Base-by-base conservation (phyloP, 768 basidiomycete genomes). In the Mycena floridula region DNA sequence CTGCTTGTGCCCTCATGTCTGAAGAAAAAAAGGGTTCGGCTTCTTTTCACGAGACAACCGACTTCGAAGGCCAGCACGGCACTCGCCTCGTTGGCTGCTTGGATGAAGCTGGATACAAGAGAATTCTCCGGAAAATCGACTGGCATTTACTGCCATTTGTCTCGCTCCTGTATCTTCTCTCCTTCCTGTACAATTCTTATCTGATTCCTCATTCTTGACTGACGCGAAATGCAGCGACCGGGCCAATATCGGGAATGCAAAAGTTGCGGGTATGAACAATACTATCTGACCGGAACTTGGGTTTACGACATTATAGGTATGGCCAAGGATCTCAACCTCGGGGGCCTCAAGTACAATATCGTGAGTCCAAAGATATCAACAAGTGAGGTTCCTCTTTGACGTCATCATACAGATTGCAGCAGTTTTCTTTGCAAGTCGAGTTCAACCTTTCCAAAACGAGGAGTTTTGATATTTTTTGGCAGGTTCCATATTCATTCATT, bases 141-240 rank as follows among this genome's bases (percentile, higher is more conserved):
- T 54, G 58, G 47, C 69, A 73, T 47, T 50, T 74, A 20, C 50
- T 75, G 39, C 70, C 72, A 6, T 61, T 73, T 39, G 63, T 73
- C 27, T 70, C 69, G 5, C 45, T 72, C 27, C 53, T 75, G 9
- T 73, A 72, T 45, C 57, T 74, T 30, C 59, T 72, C 40, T 73
- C 70, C 6, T 74, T 73, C 52, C 53, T 74, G 68, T 73, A n/a
- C n/a, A n/a, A n/a, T n/a, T n/a, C n/a, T n/a, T n/a, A n/a, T n/a
- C n/a, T n/a, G n/a, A n/a, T n/a, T n/a, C n/a, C n/a, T n/a, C n/a
- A n/a, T n/a, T n/a, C n/a, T n/a, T n/a, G n/a, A n/a, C n/a, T n/a
- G 26, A 47, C 5, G 16, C 15, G n/a, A 15, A 35, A 27, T 8
- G 26, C 35, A 65, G 63, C 41, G 65, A 67, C 55, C 64, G 65